Base-by-base conservation (phyloP, 768 basidiomycete genomes). In the Boletellus ananas region DNA sequence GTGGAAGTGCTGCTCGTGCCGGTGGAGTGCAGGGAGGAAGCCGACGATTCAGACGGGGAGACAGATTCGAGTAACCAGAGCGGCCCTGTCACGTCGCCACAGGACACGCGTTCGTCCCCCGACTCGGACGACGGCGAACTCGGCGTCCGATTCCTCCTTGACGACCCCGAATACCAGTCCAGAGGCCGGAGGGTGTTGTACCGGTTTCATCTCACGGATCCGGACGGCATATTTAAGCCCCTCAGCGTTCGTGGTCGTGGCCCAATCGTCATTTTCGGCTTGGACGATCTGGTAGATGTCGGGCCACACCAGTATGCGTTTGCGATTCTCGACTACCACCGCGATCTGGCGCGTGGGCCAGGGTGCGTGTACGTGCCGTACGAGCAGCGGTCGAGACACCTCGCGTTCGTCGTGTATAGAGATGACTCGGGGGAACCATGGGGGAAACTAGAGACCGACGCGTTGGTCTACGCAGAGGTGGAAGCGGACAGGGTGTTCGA, bases 121-220 rank as follows among this genome's bases (percentile, higher is more conserved):
- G 34, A 27, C 17, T 43, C 41, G 7, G 42, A 44, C n/a, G 29
- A 27, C 6, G 43, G 51, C 14, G 48, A 27, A 6, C 52, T 44
- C n/a, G 31, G 12, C 18, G 39, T 38, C 27, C 36, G 48, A 21
- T 52, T 43, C 23, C 42, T 50, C 3, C 41, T 2, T 21, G 50
- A 52, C 12, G 52, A 50, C 16, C 36, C 38, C 6, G 48, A 39
- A 1, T 44, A 29, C 20, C 49, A 40, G 25, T 20, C 43, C 34
- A 39, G 1, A 7, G 29, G 33, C 37, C 10, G 14, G 4, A 13
- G 20, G 8, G 13, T 31, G 12, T 34, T 43, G 9, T 51, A 33
- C 18, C 51, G 52, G 48, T 53, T 50, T 35, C 52, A 44, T 40
- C 29, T 53, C 17, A 44, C 36, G 13, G 52, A 51, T 6, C n/a